These are phyloP conservation scores for Amaranthus cruentus DNA, from an alignment of 148 eudicot genomes.

Conservation along the genomic window DNA sequence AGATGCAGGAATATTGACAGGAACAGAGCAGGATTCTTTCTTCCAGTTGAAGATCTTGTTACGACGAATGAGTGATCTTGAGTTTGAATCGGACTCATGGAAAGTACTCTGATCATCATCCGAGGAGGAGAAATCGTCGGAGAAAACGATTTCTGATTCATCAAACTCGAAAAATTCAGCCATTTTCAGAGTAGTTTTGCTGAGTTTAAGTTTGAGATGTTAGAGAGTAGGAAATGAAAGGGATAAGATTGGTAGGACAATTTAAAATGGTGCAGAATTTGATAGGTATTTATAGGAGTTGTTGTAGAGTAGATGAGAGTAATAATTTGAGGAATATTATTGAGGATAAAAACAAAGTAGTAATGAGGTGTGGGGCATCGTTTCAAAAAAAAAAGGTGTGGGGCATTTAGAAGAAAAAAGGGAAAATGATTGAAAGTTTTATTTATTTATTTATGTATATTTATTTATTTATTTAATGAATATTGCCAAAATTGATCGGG, in stretches of 20 bases:
- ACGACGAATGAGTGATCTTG: constrained; percentile 5
- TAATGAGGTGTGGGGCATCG: not conserved
- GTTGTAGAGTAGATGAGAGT: not conserved
- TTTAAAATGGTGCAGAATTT: not conserved
- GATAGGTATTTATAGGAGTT: not conserved
- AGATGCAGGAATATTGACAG: constrained; percentile 36
- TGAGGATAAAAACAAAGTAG: not conserved
- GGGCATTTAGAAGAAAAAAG: not conserved
- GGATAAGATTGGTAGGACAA: not conserved
- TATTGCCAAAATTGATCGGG: too few species aligned
- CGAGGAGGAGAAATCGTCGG: constrained; percentile 13
- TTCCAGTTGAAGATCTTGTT: constrained; percentile 14
- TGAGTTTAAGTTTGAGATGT: not conserved
- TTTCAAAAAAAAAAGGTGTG: not conserved
- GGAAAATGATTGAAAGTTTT: not conserved
- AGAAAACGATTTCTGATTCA: constrained; percentile 57
- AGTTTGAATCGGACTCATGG: not conserved
- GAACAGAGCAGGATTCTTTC: constrained; percentile 30
- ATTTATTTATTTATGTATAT: too few species aligned
- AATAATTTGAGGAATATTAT: not conserved
- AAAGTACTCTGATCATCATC: constrained; percentile 1
- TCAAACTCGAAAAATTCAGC: constrained; percentile 37
- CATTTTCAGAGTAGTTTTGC: not conserved
- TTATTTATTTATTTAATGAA: too few species aligned
- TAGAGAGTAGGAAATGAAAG: too few species aligned